Evolutionary conservation across 169 alveolate species (phyloP), one percentile per base, ranked within the genome.

Genomic region (Babesia sp.): DNA sequence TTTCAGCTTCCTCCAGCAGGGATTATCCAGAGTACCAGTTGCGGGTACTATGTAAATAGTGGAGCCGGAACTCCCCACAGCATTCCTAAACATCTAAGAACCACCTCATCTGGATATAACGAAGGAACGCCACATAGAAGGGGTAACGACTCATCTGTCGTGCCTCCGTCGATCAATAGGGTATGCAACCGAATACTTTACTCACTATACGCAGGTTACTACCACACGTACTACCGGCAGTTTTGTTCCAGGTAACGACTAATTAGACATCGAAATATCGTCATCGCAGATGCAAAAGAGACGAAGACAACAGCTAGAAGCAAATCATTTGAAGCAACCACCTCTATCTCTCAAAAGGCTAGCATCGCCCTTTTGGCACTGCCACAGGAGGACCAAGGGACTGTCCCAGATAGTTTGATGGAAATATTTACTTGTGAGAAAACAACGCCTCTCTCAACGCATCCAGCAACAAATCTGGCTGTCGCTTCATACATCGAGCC

Each of bases 161-260:
- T 64, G 46, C 74, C 74, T 5, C 74, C 61, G 24, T 64, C 74
- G 3, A 46, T 64, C 28, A 64, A 64, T 31, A 44, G 34, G 51
- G 74, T 64, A 46, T 18, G 74, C 48, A 5, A 12, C 6, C 9
- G 3, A 29, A 22, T 29, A 2, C 18, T 26, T 1, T 8, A 1
- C 5, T 20, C 34, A 33, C 12, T 0, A 9, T 11, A 16, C 24
- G 0, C 33, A 64, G 74, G 61, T 44, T 22, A 64, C 74, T 14
- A 64, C 74, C 12, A 64, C 61, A 31, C 55, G 74, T 24, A 18
- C 74, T 1, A 46, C 54, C 26, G 59, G 61, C 7, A 20, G 42
- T 2, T 42, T 61, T 16, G n/a, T 44, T 4, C 18, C 48, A 16
- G 59, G 63, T 37, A 45, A n/a, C 37, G 44, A 29, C 45, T 22